Conservation (phyloP, 176 grass and related monocot species). For the Lolium perenne region DNA sequence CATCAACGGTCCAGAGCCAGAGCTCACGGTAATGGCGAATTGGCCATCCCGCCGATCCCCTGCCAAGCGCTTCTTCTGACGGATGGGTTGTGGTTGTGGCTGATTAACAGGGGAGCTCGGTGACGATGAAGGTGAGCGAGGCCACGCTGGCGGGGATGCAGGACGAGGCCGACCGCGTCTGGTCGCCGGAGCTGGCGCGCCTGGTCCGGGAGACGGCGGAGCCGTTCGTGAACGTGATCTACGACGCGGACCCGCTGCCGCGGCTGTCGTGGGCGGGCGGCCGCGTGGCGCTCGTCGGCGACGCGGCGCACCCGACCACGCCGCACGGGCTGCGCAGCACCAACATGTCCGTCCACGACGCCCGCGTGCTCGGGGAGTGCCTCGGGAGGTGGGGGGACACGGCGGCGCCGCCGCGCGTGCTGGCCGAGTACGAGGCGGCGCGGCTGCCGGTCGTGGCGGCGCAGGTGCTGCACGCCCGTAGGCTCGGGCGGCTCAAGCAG, state of each 20-base stretch:
- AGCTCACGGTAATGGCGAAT: slow-evolving; percentile 54
- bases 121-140: slow-evolving; percentile 67
- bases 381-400: slow-evolving; percentile 44
- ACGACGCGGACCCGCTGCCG: slow-evolving; percentile 66
- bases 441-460: slow-evolving; percentile 65
- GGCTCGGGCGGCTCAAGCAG: slow-evolving; percentile 82
- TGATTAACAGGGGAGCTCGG: slow-evolving; percentile 56
- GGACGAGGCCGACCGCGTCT: slow-evolving; percentile 59
- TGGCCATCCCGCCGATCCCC: not conserved
- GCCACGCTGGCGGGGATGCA: slow-evolving; percentile 61
- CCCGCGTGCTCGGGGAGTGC: slow-evolving; percentile 60
- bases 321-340: slow-evolving; percentile 87
- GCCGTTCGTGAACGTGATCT: slow-evolving; percentile 89
- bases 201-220: slow-evolving; percentile 62
- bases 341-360: slow-evolving; percentile 89
- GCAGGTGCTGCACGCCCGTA: slow-evolving; percentile 69
- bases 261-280: slow-evolving; percentile 56
- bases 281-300: slow-evolving; percentile 65
- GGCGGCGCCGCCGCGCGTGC: slow-evolving; percentile 14
- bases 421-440: slow-evolving; percentile 61
- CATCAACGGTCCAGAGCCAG: slow-evolving; percentile 70
- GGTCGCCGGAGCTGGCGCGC: slow-evolving; percentile 68
- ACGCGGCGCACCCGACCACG: slow-evolving; percentile 91
- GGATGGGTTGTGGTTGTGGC: not conserved
- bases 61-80: not conserved